Evolutionary conservation across 352 stramenopile species (phyloP), one percentile per base, ranked within the genome.

Genomic region (Phytophthora macrochlamydospora): DNA sequence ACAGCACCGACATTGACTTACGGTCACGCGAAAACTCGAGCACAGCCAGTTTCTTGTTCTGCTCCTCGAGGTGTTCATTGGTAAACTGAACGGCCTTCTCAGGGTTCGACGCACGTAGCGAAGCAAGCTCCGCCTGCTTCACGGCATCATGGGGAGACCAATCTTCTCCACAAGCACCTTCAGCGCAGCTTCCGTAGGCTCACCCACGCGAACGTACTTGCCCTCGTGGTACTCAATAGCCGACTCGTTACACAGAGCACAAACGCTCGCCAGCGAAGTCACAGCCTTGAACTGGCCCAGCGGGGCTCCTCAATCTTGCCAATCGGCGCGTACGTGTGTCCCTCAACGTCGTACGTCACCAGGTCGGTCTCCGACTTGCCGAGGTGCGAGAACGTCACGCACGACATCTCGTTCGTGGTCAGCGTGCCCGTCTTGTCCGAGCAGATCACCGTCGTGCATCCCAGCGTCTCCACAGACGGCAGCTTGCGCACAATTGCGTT

Each of bases 401-500:
- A 92, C 29, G 87, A 93, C 98, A 99, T 99, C 81, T 99, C 90
- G 81, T 99, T 99, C 18, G 93, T 99, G 2, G 97, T 99, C 4
- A 99, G 80, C 43, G 97, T 99, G 11, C 98, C 98, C 12, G 87
- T 97, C 80, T 93, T 96, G 75, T 94, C 95, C 49, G 89, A 98
- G 72, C 94, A 98, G 73, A 98, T 98, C 5, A 98, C 91, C 1
- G 87, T 96, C 32, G 93, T 98, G 80, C 95, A 99, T 13, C 97
- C 98, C 9, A 99, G 81, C 28, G 97, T 99, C 86, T 99, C 98
- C 2, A 99, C 97, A 0, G 96, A 98, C 7, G 97, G 94, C 33
- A 99, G 78, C 65, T 99, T 98, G 62, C 98, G 98, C 49, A 99
- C 96, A 69, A 99, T 99, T 0, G 95, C 97, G 68, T 99, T 99